These are phyloP conservation scores for Trametes hirsuta DNA, from an alignment of 1,284 basidiomycete species.

Conservation along the genomic window DNA sequence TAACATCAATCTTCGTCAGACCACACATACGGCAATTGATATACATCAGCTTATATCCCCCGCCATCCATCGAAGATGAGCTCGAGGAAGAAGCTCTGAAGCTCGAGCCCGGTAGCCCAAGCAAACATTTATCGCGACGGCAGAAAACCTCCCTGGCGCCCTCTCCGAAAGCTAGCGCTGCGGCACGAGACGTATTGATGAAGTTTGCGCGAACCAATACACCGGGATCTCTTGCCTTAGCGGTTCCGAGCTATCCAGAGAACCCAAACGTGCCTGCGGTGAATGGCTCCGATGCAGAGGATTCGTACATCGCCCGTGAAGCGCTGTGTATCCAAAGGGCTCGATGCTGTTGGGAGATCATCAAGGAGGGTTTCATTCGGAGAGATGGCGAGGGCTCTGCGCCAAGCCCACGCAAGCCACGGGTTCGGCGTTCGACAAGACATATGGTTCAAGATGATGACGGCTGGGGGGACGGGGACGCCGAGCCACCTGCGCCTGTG, in stretches of 20 bases:
- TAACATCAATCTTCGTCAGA: conserved; percentile 34
- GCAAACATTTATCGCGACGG: conserved; percentile 43
- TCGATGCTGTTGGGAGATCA: conserved; percentile 63
- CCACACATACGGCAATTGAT: conserved; percentile 67
- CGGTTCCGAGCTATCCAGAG: conserved; percentile 53
- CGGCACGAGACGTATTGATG: conserved; percentile 57
- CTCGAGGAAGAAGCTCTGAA: conserved; percentile 34
- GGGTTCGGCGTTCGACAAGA: conserved; percentile 25
- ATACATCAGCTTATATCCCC: conserved; percentile 67
- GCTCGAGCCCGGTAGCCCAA: conserved; percentile 43
- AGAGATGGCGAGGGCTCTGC: conserved; percentile 23
- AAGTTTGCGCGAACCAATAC: conserved; percentile 60
- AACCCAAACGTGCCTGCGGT: neutral
- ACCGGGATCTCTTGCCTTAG: conserved; percentile 53
- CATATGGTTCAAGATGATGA: conserved; percentile 28
- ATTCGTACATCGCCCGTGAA: conserved; percentile 59
- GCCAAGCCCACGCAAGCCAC: conserved; percentile 20
- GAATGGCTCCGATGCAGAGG: conserved; percentile 42
- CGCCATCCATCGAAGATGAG: conserved; percentile 36
- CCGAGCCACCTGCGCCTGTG: conserved; percentile 42
- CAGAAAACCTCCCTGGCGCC: conserved; percentile 49
- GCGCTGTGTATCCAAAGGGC: conserved; percentile 54
- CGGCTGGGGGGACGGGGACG: conserved; percentile 29
- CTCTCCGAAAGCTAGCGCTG: conserved; percentile 46
- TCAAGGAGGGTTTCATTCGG: conserved; percentile 56